phyloP scores from a whole-genome alignment of 2,329 filamentous ascomycete genomes.

The Phaeosphaeria sp. region DNA sequence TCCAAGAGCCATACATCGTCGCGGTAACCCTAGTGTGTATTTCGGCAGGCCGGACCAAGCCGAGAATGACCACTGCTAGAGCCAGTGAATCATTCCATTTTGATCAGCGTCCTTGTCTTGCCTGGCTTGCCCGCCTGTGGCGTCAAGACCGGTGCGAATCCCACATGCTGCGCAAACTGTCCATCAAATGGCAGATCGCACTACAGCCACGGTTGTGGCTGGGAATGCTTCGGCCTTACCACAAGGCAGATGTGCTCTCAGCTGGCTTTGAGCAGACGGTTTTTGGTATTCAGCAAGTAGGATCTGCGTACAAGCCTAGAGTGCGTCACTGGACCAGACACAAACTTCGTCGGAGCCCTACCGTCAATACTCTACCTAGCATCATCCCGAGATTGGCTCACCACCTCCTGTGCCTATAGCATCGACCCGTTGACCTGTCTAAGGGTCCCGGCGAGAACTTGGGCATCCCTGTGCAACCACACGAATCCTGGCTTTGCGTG shows the following conservation, averaged over 20 bases:
- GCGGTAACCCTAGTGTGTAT: not conserved
- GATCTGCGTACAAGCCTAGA: not conserved
- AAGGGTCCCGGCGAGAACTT: not conserved
- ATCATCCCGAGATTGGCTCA: not conserved
- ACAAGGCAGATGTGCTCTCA: not conserved
- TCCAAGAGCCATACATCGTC: not conserved
- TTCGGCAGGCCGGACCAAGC: not conserved
- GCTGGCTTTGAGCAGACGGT: not conserved
- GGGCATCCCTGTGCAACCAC: not conserved
- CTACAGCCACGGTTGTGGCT: not conserved
- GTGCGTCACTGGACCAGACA: not conserved
- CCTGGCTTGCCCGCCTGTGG: not conserved
- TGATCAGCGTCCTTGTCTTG: not conserved
- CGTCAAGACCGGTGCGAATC: not conserved
- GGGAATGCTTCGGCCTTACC: not conserved
- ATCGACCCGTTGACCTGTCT: not conserved
- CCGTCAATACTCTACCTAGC: not conserved
- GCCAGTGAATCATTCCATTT: not conserved
- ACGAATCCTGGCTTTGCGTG: not conserved
- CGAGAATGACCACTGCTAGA: not conserved
- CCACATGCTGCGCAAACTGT: not conserved
- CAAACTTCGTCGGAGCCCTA: not conserved
- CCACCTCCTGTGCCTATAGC: not conserved
- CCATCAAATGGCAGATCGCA: not conserved
- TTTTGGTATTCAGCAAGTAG: not conserved